A percentile compares a stretch with the other conserved stretches of the same genome.
phyloP scores from a whole-genome alignment of 78 protist species.

The Creolimax fragrantissima region DNA sequence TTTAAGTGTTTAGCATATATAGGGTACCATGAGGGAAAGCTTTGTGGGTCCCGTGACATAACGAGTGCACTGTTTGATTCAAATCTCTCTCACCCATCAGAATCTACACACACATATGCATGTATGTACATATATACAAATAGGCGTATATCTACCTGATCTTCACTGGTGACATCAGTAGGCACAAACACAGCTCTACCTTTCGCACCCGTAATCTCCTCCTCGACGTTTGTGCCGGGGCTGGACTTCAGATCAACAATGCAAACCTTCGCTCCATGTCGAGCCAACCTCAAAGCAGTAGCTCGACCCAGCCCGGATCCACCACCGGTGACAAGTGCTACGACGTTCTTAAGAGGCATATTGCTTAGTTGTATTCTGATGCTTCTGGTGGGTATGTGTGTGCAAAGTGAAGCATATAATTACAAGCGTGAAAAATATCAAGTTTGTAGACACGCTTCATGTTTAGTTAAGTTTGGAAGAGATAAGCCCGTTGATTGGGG shows the following conservation, averaged over 20 bases:
- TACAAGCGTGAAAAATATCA: too few species aligned
- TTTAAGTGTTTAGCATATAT: too few species aligned
- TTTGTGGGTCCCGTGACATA: too few species aligned
- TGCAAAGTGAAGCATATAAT: too few species aligned
- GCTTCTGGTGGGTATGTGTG: neutral
- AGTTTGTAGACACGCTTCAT: too few species aligned
- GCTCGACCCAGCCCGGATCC: conserved; percentile 76
- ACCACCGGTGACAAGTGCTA: conserved; percentile 64
- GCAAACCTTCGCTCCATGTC: neutral
- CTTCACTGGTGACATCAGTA: conserved; percentile 9
- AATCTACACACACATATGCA: neutral
- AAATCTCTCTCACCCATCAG: too few species aligned
- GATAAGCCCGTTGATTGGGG: too few species aligned
- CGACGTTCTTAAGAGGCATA: conserved; percentile 7
- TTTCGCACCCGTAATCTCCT: neutral
- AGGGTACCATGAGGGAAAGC: too few species aligned
- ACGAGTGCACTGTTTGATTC: too few species aligned
- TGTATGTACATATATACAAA: neutral
- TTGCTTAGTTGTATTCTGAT: neutral
- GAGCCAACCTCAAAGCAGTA: neutral
- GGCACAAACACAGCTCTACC: neutral
- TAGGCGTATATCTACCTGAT: neutral
- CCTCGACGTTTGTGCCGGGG: neutral
- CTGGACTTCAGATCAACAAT: neutral
- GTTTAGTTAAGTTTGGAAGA: too few species aligned